Base-by-base conservation (phyloP, 2,329 filamentous ascomycete genomes). In the Ascochyta rabiei region DNA sequence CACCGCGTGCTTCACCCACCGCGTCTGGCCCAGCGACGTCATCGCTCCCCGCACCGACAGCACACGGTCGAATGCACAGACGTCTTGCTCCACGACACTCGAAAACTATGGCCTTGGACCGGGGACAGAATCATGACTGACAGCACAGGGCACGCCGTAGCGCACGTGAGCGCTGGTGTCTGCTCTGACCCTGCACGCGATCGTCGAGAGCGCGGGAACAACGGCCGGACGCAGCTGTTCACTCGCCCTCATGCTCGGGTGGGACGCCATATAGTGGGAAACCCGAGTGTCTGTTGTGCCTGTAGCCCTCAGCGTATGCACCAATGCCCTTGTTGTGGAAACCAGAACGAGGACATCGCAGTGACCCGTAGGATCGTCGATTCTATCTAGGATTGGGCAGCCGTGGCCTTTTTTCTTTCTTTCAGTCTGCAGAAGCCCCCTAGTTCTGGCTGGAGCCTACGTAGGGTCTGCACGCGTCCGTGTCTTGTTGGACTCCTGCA, bases 11-110 rank as follows among this genome's bases (percentile, higher is more conserved):
- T 35, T 33, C 45, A 40, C 40, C 15, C 16, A 16, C 28, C 46
- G 49, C 53, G 56, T 56, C 45, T 62, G 63, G 60, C 65, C 60
- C 51, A 53, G 31, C 52, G 47, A 60, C 69, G 66, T 71, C 69
- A 71, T 71, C 57, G 61, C 56, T 48, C 43, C 43, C 43, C 53
- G 48, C 53, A 56, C 28, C 43, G 44, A 45, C 46, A 7, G 33
- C 18, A 30, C 44, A 23, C 37, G 34, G 3, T 31, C n/a, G 21
- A 21, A 28, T 28, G 7, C 4, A 15, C 26, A 15, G 13, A 24
- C 21, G 16, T 45, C 13, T 33, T 13, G 23, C 13, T 8, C 6
- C 16, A 26, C 6, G 6, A n/a, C 13, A 5, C 7, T 34, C 18
- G 8, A 15, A 21, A 12, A 24, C 0, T 18, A 34, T 9, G 6